Conservation (phyloP, 345 rosid species). For the Corymbia maculata region DNA sequence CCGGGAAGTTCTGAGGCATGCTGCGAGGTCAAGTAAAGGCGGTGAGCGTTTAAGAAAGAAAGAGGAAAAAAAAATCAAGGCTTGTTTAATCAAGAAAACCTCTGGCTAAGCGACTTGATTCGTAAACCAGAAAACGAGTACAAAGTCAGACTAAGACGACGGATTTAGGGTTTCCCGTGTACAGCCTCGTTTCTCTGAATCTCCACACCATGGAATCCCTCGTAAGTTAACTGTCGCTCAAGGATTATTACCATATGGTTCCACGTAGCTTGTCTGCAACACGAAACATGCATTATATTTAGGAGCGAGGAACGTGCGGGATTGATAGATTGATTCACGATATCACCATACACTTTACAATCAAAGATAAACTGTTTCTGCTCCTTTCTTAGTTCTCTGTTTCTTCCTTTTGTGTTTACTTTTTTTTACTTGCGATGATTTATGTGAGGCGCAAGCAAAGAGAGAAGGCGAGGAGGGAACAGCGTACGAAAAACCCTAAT, state of each 20-base stretch:
- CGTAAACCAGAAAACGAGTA: background rate
- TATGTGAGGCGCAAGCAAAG: background rate
- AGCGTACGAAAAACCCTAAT: background rate
- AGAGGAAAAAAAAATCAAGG: background rate
- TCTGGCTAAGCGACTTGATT: background rate
- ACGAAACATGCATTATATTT: background rate
- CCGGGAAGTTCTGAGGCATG: background rate
- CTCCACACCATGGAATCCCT: background rate
- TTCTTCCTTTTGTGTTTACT: background rate
- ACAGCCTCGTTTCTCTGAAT: background rate
- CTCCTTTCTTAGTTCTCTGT: background rate
- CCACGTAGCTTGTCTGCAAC: background rate
- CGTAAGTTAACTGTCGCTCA: background rate
- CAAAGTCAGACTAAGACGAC: background rate
- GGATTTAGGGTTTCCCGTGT: background rate
- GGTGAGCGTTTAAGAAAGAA: background rate
- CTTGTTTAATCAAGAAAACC: background rate
- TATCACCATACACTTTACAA: background rate
- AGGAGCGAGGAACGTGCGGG: background rate
- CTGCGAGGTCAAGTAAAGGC: background rate
- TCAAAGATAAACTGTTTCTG: background rate
- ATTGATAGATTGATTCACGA: background rate
- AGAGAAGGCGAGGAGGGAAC: background rate
- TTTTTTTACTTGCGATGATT: background rate
- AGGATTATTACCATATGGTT: background rate